phyloP scores from a whole-genome alignment of 768 basidiomycete genomes.

The Amanita molliuscula region DNA sequence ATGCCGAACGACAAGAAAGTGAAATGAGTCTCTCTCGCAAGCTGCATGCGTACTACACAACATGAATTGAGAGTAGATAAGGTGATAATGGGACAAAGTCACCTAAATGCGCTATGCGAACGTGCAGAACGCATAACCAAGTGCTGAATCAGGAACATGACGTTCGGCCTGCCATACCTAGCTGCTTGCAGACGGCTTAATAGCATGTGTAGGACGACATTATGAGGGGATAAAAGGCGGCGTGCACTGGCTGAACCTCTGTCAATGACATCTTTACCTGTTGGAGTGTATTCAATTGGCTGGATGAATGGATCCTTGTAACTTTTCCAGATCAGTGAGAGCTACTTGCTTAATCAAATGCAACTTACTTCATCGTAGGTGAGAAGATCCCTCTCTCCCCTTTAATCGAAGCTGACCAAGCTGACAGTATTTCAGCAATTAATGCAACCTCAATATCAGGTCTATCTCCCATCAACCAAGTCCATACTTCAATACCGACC shows the following conservation, averaged over 20 bases:
- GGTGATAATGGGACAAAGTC: neutral
- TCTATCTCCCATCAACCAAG: constrained; percentile 87
- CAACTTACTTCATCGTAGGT: constrained; percentile 61
- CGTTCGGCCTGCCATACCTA: constrained; percentile 72
- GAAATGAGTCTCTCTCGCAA: constrained; percentile 86
- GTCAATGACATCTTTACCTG: constrained; percentile 77
- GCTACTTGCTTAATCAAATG: neutral
- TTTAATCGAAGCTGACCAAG: constrained; percentile 80
- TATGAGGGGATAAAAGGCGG: constrained; percentile 74
- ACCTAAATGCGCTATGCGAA: constrained; percentile 72
- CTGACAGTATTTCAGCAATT: constrained; percentile 76
- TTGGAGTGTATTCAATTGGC: constrained; percentile 82
- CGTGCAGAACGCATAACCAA: constrained; percentile 75
- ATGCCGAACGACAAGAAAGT: constrained; percentile 90
- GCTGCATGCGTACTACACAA: constrained; percentile 70
- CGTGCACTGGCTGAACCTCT: constrained; percentile 59
- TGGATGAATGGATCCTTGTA: constrained; percentile 83
- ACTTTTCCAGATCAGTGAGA: constrained; percentile 30
- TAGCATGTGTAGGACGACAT: constrained; percentile 76
- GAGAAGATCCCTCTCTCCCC: constrained; percentile 80
- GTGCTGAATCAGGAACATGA: constrained; percentile 80
- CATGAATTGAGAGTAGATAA: constrained; percentile 3
- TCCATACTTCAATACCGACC: constrained; percentile 91
- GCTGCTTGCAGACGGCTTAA: constrained; percentile 91
- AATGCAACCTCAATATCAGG: constrained; percentile 73